Evolutionary conservation across 1,139 yeast species (phyloP).

Genomic region (Sugiyamaella paludigena): DNA sequence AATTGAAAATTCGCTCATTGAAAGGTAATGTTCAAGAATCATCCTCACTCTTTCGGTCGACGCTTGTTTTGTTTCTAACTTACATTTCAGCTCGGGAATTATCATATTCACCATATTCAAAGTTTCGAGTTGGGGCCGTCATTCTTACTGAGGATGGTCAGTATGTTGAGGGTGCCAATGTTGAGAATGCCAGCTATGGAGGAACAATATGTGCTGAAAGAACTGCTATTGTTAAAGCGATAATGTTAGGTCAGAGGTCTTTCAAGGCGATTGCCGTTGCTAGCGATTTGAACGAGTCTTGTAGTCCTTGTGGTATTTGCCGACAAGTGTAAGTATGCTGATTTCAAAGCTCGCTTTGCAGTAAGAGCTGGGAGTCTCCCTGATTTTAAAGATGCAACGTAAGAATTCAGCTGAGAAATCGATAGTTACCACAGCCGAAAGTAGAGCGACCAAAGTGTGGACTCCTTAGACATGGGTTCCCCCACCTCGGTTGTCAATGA

Average conservation of each 20-base stretch:
- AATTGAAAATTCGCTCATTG: slow-evolving; percentile 15
- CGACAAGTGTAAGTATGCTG: slow-evolving; percentile 56
- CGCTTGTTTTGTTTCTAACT: neutral
- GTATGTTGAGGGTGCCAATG: slow-evolving; percentile 70
- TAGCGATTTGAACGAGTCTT: slow-evolving; percentile 57
- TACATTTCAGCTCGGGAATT: slow-evolving; percentile 30
- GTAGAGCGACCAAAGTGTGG: too few relatives aligned
- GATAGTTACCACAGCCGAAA: too few relatives aligned
- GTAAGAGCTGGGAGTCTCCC: too few relatives aligned
- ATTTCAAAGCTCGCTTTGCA: too few relatives aligned
- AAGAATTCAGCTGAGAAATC: too few relatives aligned
- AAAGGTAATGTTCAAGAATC: slow-evolving; percentile 12
- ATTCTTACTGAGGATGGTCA: slow-evolving; percentile 53
- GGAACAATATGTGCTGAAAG: slow-evolving; percentile 92
- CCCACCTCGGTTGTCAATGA: too few relatives aligned
- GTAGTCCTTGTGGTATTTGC: slow-evolving; percentile 93
- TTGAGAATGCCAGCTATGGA: slow-evolving; percentile 90
- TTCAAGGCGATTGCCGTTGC: slow-evolving; percentile 70
- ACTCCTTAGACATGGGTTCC: too few relatives aligned
- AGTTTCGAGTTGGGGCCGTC: slow-evolving; percentile 84
- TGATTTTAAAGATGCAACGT: too few relatives aligned
- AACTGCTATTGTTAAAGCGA: slow-evolving; percentile 68
- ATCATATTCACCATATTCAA: slow-evolving; percentile 81
- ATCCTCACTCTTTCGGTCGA: neutral
- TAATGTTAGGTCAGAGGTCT: slow-evolving; percentile 48